phyloP scores from a whole-genome alignment of 2,329 filamentous ascomycete species.

The Fusarium brachygibbosum region DNA sequence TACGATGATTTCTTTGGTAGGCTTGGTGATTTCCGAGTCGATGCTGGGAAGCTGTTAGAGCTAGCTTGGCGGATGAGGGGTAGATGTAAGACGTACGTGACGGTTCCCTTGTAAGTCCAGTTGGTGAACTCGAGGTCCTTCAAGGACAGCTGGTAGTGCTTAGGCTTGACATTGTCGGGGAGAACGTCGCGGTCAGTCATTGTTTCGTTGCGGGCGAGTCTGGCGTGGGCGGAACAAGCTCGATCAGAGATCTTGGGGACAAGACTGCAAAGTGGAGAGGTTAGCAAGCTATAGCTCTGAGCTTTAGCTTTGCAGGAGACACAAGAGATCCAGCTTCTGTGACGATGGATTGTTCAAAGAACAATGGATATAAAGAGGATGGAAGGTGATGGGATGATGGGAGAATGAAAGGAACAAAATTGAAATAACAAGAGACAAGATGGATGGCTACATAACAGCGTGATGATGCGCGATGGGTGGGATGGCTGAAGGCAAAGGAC shows the following conservation, averaged over 20 bases:
- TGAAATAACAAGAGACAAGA: conserved; percentile 25
- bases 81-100: conserved; percentile 62
- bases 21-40: conserved; percentile 76
- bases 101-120: conserved; percentile 85
- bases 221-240: conserved; percentile 55
- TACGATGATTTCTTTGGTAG: conserved; percentile 82
- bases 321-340: conserved; percentile 6
- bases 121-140: conserved; percentile 81
- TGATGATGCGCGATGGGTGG: conserved; percentile 37
- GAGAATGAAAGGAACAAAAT: conserved; percentile 2
- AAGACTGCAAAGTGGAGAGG: conserved; percentile 40
- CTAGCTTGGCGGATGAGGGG: conserved; percentile 22
- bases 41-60: conserved; percentile 66
- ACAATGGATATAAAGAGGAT: conserved; percentile 19
- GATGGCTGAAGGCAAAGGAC: conserved; percentile 7
- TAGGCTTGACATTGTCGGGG: conserved; percentile 78
- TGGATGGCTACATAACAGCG: conserved; percentile 26
- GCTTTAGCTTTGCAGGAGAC: conserved; percentile 36
- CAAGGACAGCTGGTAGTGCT: conserved; percentile 87
- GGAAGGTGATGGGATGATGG: not conserved
- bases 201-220: conserved; percentile 52
- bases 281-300: conserved; percentile 44
- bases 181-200: conserved; percentile 74
- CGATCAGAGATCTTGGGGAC: conserved; percentile 48
- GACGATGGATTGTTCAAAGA: not conserved